Conservation (phyloP, 2,329 filamentous ascomycete genomes). For the Magnaporthales sp. region DNA sequence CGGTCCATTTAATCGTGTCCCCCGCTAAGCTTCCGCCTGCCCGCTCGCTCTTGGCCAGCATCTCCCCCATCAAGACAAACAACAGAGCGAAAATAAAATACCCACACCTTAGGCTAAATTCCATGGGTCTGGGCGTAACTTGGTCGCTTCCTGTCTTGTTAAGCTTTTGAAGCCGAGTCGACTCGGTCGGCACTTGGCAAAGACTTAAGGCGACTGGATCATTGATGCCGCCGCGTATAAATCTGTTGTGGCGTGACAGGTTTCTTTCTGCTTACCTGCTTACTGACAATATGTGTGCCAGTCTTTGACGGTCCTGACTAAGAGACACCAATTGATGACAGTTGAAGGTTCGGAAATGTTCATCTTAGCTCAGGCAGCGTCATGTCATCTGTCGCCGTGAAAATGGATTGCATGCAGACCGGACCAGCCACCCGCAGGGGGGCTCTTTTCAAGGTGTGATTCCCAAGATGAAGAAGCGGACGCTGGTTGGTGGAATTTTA, state of each 20-base stretch:
- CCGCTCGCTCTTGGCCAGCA: neutral
- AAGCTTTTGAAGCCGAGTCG: neutral
- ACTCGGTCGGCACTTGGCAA: neutral
- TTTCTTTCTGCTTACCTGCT: neutral
- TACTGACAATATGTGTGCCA: neutral
- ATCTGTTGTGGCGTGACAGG: neutral
- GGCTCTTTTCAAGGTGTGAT: neutral
- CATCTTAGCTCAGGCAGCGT: neutral
- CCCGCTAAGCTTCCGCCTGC: neutral
- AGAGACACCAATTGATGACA: neutral
- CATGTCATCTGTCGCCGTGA: neutral
- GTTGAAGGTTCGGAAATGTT: neutral
- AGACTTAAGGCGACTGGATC: too few species aligned
- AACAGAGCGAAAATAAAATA: neutral
- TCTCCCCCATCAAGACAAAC: neutral
- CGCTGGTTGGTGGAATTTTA: slow-evolving; percentile 6
- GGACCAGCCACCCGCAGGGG: neutral
- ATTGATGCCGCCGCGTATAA: too few species aligned
- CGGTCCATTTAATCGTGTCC: too few species aligned
- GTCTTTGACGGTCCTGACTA: neutral
- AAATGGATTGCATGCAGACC: neutral
- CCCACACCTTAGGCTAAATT: neutral
- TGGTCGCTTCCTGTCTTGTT: neutral
- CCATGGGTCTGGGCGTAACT: neutral
- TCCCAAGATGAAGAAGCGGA: neutral